phyloP scores from a whole-genome alignment of 2,329 filamentous ascomycete species.

The Calonectria pseudoturangicola region DNA sequence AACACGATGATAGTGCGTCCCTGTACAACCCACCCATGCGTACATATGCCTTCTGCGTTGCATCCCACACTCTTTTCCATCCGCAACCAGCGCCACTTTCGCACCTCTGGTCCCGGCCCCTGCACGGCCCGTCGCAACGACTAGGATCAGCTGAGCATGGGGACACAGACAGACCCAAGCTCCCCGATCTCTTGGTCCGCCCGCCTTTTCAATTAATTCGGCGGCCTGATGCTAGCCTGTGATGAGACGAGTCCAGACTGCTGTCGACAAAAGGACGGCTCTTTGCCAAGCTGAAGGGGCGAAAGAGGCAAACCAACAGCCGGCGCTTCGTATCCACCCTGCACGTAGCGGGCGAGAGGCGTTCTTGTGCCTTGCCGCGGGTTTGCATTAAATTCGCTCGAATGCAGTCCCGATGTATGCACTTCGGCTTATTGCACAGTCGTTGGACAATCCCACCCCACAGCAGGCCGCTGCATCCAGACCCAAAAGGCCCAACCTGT shows the following conservation, averaged over 20 bases:
- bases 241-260: slow-evolving; percentile 6
- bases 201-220: slow-evolving; percentile 8
- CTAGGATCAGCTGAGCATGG: slow-evolving; percentile 16
- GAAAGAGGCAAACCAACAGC: background rate
- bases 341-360: background rate
- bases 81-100: slow-evolving; percentile 33
- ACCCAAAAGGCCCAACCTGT: slow-evolving; percentile 18
- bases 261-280: background rate
- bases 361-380: slow-evolving; percentile 19
- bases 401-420: slow-evolving; percentile 35
- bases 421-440: slow-evolving; percentile 31
- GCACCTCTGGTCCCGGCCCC: slow-evolving; percentile 21
- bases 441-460: slow-evolving; percentile 30
- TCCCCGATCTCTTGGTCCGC: slow-evolving; percentile 28
- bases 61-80: slow-evolving; percentile 14
- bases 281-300: background rate
- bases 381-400: slow-evolving; percentile 32
- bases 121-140: slow-evolving; percentile 22
- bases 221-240: slow-evolving; percentile 8
- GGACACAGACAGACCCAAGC: slow-evolving; percentile 27
- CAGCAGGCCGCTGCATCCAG: slow-evolving; percentile 14
- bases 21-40: background rate
- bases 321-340: background rate
- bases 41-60: background rate
- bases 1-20: background rate